Base-by-base conservation (phyloP, 441 rosid genomes). In the Eruca vesicaria region DNA sequence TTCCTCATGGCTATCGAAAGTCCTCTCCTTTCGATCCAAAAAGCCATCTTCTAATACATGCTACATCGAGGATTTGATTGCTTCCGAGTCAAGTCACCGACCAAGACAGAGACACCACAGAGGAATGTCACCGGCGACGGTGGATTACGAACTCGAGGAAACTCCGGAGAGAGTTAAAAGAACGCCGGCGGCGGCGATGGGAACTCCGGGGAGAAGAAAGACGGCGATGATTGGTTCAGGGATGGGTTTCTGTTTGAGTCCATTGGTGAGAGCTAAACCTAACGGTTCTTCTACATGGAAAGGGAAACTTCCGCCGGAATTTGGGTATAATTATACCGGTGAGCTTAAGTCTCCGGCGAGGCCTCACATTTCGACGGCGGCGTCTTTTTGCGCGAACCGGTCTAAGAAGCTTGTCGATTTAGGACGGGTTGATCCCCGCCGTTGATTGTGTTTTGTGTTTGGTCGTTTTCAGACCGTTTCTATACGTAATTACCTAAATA, bases 321-420 rank as follows among this genome's bases (percentile, higher is more conserved):
- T 75, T 16, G 73, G 80, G 8, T 74, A 59, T 21, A 56, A 18
- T n/a, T n/a, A n/a, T 9, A 19, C 86, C 43, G 87, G 86, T 0
- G 94, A 90, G 32, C 15, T 77, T 2, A 83, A 88, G 64, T 67
- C 29, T 4, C 55, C 89, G 53, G 81, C 3, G 79, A 88, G 85
- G 69, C 94, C 95, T 15, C 88, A 85, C 69, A 80, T 93, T 2
- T 84, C 91, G 0, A 68, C 82, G 32, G 92, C 95, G 73, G 88
- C 95, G 68, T 78, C 91, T 38, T 88, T 78, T 69, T 82, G 85
- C 79, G 92, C 83, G 7, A 93, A 87, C 68, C 79, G 97, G 62
- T 93, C 98, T 10, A 81, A 89, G 82, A 93, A 93, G 86, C 89
- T 91, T 15, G 90, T 87, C 10, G 94, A 91, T 82, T 86, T 93